These are phyloP conservation scores for Camellia sinensis DNA, from an alignment of 148 eudicot species.

Conservation along the genomic window DNA sequence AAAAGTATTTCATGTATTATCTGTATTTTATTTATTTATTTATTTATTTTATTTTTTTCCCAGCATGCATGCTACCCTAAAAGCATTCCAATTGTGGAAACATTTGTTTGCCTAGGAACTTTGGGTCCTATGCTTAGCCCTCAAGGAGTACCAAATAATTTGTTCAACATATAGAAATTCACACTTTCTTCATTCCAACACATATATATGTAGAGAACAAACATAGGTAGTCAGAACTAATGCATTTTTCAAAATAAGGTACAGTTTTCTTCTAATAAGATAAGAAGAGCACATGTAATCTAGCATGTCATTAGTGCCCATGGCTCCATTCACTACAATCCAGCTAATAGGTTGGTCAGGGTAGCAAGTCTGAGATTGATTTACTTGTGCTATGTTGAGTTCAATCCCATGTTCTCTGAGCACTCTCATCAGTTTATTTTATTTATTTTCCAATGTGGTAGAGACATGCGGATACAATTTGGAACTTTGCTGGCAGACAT, in stretches of 20 bases:
- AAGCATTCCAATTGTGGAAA: neutral
- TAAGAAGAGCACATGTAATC: neutral
- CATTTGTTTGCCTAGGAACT: neutral
- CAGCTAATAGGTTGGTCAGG: neutral
- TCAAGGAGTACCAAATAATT: neutral
- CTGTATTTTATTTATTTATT: no score
- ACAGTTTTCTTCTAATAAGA: neutral
- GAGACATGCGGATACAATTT: slow-evolving; percentile 95
- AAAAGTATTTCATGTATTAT: neutral
- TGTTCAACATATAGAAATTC: neutral
- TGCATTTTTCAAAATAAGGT: neutral
- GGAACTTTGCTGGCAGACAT: slow-evolving; percentile 90
- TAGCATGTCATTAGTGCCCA: neutral
- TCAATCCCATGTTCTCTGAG: neutral
- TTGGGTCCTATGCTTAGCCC: neutral
- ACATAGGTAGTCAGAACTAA: neutral
- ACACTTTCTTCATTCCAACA: neutral
- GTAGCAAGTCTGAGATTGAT: neutral
- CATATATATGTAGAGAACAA: neutral
- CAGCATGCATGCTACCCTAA: neutral
- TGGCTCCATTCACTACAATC: neutral
- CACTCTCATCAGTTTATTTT: slow-evolving; percentile 2
- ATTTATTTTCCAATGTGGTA: slow-evolving; percentile 22
- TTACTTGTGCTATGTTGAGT: neutral
- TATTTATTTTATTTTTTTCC: no score